Percentiles rank a stretch among this genome's conserved stretches.
Evolutionary conservation across 2,329 filamentous ascomycete genomes (phyloP).

Genomic region (Sarocladiaceae sp.): DNA sequence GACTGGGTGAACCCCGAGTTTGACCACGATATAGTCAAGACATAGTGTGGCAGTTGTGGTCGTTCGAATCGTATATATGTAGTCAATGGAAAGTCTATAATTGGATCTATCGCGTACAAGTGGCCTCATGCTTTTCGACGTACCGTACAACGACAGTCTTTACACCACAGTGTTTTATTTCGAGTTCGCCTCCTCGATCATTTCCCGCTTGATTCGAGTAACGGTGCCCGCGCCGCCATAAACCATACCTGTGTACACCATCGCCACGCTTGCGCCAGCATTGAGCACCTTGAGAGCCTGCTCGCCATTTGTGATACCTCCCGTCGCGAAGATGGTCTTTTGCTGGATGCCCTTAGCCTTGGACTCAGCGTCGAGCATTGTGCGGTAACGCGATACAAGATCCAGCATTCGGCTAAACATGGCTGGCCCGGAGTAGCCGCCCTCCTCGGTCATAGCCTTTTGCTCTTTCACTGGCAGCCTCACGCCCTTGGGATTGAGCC

Average conservation of each 20-base stretch:
- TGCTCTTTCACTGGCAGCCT: conserved; percentile 61
- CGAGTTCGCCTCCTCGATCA: conserved; percentile 32
- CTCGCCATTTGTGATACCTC: conserved; percentile 82
- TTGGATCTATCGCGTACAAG: not conserved
- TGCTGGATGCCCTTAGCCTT: conserved; percentile 29
- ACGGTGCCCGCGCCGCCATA: conserved; percentile 60
- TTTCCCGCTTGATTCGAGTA: conserved; percentile 59
- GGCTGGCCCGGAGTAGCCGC: conserved; percentile 86
- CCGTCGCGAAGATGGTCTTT: conserved; percentile 89
- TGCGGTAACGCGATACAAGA: conserved; percentile 74
- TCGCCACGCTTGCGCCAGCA: conserved; percentile 83
- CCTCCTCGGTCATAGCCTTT: conserved; percentile 63
- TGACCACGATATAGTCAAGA: conserved; percentile 5
- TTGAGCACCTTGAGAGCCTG: conserved; percentile 78
- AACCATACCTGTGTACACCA: conserved; percentile 76
- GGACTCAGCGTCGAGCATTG: conserved; percentile 51
- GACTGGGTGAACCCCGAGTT: conserved; percentile 41
- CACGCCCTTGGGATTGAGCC: conserved; percentile 58
- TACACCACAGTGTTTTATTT: not conserved
- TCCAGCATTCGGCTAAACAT: conserved; percentile 75
- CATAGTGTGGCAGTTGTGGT: too few relatives aligned
- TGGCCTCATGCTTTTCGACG: not conserved
- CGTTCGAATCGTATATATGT: not conserved
- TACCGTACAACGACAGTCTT: too few relatives aligned
- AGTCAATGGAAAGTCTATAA: conserved; percentile 1